These are phyloP conservation scores for Gnaphalium uliginosum DNA, from an alignment of 129 eudicot species.

Conservation along the genomic window DNA sequence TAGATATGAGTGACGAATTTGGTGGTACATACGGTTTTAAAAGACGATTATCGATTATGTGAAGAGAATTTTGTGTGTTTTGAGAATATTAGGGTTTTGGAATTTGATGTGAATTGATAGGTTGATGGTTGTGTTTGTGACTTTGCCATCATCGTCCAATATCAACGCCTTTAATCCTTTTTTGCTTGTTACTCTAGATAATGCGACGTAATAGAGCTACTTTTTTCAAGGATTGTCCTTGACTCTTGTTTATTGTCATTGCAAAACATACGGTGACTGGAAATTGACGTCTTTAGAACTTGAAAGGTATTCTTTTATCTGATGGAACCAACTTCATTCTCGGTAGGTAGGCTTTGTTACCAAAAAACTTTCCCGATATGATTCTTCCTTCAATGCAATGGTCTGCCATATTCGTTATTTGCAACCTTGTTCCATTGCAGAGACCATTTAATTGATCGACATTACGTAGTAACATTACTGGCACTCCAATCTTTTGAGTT, in stretches of 20 bases:
- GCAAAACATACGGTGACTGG: neutral
- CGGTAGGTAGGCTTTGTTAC: neutral
- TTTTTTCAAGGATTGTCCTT: neutral
- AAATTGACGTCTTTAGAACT: neutral
- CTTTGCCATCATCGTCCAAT: too few species aligned
- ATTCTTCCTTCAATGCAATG: too few species aligned
- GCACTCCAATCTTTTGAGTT: too few species aligned
- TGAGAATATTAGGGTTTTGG: slow-evolving; percentile 20
- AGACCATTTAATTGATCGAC: neutral
- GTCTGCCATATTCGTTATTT: too few species aligned
- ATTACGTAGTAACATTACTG: too few species aligned
- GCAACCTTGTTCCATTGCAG: neutral
- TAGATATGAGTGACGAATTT: slow-evolving; percentile 37
- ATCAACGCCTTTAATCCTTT: too few species aligned
- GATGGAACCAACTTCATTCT: neutral
- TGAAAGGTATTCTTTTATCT: neutral
- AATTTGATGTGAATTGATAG: slow-evolving; percentile 24
- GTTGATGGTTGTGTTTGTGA: too few species aligned
- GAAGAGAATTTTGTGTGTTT: slow-evolving; percentile 1
- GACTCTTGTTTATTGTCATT: neutral
- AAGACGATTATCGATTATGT: neutral
- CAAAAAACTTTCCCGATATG: neutral
- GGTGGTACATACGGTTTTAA: slow-evolving; percentile 36
- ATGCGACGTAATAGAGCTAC: too few species aligned
- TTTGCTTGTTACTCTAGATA: too few species aligned